These are phyloP conservation scores for Blastobotrys aristatus DNA, from an alignment of 1,139 yeast species.

Conservation along the genomic window DNA sequence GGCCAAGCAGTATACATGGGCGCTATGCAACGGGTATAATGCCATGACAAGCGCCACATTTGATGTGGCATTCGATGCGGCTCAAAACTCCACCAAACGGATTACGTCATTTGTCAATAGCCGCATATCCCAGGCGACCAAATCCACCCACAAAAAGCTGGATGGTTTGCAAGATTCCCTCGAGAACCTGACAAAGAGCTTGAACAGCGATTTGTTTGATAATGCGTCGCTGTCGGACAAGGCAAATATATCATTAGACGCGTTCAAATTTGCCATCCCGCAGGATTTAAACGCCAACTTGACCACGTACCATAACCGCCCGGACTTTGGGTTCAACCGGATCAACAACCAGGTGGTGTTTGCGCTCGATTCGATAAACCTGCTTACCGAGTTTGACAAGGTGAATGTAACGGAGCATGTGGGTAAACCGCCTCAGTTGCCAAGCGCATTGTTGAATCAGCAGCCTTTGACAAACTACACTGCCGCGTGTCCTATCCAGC, in stretches of 20 bases:
- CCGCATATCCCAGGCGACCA: constrained; percentile 10
- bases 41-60: constrained; percentile 4
- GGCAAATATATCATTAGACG: constrained; percentile 15
- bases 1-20: constrained; percentile 12
- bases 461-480: background rate
- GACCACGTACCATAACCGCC: background rate
- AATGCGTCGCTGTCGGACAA: constrained; percentile 16
- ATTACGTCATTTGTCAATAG: constrained; percentile 13
- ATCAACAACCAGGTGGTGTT: background rate
- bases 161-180: constrained; percentile 17
- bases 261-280: constrained; percentile 14
- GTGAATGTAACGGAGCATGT: background rate
- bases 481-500: constrained; percentile 5
- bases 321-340: constrained; percentile 4
- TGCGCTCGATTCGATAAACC: background rate
- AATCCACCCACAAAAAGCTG: constrained; percentile 13
- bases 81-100: constrained; percentile 14
- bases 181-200: constrained; percentile 16
- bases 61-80: constrained; percentile 12
- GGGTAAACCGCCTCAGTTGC: background rate
- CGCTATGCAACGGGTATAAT: constrained; percentile 14
- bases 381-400: constrained; percentile 1
- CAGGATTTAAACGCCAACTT: background rate
- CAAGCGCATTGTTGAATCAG: background rate
- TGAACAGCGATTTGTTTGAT: constrained; percentile 17